These are phyloP conservation scores for Nitzschia putrida DNA, from an alignment of 108 stramenopile species.

Conservation along the genomic window DNA sequence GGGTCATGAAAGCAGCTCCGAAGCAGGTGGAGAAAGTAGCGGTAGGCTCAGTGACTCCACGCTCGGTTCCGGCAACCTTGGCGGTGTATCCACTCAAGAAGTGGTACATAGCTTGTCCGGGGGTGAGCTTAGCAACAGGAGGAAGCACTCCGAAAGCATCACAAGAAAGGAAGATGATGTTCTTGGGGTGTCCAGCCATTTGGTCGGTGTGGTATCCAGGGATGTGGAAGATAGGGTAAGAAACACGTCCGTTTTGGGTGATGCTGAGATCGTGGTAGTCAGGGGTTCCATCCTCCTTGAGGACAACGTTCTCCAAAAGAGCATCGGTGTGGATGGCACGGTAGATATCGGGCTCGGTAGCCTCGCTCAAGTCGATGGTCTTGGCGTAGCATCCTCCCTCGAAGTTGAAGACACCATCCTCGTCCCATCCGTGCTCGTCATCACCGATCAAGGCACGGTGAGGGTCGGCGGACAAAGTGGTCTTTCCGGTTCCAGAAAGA, in stretches of 20 bases:
- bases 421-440: conserved; percentile 97
- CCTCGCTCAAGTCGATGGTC: conserved; percentile 92
- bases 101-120: conserved; percentile 98
- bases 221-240: conserved; percentile 95
- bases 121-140: conserved; percentile 89
- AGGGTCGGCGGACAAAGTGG: conserved; percentile 95
- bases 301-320: conserved; percentile 91
- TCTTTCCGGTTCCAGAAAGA: conserved; percentile 94
- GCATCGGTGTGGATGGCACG: conserved; percentile 94
- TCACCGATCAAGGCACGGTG: conserved; percentile 94
- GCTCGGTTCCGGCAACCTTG: conserved; percentile 98
- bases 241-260: conserved; percentile 98
- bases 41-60: conserved; percentile 92
- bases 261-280: conserved; percentile 92
- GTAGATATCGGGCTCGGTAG: conserved; percentile 97
- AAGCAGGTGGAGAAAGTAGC: conserved; percentile 95
- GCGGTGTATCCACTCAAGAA: conserved; percentile 97
- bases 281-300: conserved; percentile 68
- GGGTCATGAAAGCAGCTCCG: conserved; percentile 97
- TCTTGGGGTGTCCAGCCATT: conserved; percentile 95
- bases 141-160: conserved; percentile 98
- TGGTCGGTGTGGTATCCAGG: conserved; percentile 86
- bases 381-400: conserved; percentile 99
- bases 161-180: conserved; percentile 94
- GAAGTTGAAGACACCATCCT: conserved; percentile 97